phyloP scores from a whole-genome alignment of 495 filamentous ascomycete species.

The Aspergillus incahuasiensis region DNA sequence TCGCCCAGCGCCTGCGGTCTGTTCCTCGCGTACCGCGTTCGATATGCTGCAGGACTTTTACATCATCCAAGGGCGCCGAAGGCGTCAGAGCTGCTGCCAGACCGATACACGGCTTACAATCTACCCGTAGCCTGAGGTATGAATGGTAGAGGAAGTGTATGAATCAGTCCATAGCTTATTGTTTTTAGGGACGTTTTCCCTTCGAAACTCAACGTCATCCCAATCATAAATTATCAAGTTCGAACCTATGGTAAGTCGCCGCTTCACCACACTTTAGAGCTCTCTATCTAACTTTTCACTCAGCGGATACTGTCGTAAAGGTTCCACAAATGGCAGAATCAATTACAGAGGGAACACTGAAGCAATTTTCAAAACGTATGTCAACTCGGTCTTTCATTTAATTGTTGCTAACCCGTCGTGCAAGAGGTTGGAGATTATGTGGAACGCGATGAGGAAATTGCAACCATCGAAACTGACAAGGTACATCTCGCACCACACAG shows the following conservation, averaged over 20 bases:
- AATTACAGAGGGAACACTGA: constrained; percentile 94
- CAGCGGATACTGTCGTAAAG: constrained; percentile 80
- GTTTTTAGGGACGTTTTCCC: constrained; percentile 21
- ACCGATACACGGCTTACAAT: constrained; percentile 27
- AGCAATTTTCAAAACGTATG: constrained; percentile 86
- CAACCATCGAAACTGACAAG: constrained; percentile 99
- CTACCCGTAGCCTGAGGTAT: constrained; percentile 27
- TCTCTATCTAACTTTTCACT: constrained; percentile 10
- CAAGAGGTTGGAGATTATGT: constrained; percentile 88
- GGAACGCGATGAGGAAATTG: constrained; percentile 94
- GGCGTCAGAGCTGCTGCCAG: neutral
- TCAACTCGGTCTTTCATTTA: neutral
- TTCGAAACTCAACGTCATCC: constrained; percentile 24
- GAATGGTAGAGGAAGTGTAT: neutral
- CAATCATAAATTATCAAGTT: constrained; percentile 33
- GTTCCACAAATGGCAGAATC: constrained; percentile 99
- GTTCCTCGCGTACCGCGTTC: constrained; percentile 18
- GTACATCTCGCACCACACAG: constrained; percentile 37
- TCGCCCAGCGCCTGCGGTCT: constrained; percentile 31
- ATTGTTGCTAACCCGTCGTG: constrained; percentile 13
- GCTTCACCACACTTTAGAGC: neutral
- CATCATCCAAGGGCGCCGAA: constrained; percentile 11
- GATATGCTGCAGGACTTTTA: constrained; percentile 17
- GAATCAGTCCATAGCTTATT: constrained; percentile 3
- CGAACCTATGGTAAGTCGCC: constrained; percentile 34